Conservation (phyloP, 2,329 filamentous ascomycete species). For the Pleurostoma richardsiae region DNA sequence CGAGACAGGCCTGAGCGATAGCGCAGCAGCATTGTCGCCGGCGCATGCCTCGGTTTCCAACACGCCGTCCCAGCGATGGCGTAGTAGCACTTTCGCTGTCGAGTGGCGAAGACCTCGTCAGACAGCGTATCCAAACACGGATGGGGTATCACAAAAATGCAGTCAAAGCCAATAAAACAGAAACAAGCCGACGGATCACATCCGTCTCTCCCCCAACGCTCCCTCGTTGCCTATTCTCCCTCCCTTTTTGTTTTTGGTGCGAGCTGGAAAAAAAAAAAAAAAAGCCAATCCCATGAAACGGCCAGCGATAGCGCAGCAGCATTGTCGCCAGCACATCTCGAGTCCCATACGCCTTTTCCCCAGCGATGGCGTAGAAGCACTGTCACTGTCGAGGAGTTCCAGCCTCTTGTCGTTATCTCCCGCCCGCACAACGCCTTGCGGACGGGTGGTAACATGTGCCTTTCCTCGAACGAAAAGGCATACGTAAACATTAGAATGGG, state of each 20-base stretch:
- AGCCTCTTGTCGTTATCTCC: no score
- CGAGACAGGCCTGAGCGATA: slow-evolving; percentile 31
- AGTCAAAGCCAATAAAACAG: background rate
- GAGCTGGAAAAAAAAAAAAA: slow-evolving; percentile 7
- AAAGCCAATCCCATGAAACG: slow-evolving; percentile 40
- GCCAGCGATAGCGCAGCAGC: slow-evolving; percentile 47
- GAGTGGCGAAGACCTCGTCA: background rate
- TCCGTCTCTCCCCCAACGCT: background rate
- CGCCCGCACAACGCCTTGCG: background rate
- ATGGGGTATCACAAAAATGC: background rate
- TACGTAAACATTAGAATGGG: slow-evolving; percentile 18
- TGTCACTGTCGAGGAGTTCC: slow-evolving; percentile 23
- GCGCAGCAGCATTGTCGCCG: slow-evolving; percentile 50
- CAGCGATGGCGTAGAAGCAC: slow-evolving; percentile 49
- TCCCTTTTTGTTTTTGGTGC: background rate
- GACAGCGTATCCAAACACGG: background rate
- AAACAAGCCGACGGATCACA: background rate
- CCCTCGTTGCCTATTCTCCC: background rate
- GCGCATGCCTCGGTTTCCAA: slow-evolving; percentile 36
- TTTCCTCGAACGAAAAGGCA: slow-evolving; percentile 20
- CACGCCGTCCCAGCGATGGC: slow-evolving; percentile 51
- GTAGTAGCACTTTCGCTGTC: slow-evolving; percentile 26
- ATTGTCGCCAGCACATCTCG: slow-evolving; percentile 44
- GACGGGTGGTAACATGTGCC: slow-evolving; percentile 6
- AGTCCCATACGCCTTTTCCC: slow-evolving; percentile 43